phyloP scores from a whole-genome alignment of 2,329 filamentous ascomycete genomes.

The Colletotrichum magnum region DNA sequence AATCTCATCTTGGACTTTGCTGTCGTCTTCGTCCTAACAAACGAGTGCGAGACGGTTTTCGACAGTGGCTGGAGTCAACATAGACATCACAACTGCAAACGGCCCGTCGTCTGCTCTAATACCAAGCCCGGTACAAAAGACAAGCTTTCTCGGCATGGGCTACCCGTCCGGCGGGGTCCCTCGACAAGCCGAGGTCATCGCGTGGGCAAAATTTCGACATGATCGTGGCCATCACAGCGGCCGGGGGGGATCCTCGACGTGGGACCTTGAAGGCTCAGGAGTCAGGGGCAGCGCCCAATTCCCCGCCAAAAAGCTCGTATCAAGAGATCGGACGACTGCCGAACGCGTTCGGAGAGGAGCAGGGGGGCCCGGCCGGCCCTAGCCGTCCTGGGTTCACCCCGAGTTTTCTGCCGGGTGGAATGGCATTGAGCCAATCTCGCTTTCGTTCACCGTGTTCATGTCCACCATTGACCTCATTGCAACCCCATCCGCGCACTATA shows the following conservation, averaged over 20 bases:
- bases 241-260: constrained; percentile 11
- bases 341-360: neutral
- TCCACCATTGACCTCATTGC: constrained; percentile 20
- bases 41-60: too few relatives aligned
- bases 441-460: constrained; percentile 3
- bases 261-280: neutral
- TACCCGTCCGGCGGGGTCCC: neutral
- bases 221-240: neutral
- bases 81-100: neutral
- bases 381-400: neutral
- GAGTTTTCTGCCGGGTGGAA: too few relatives aligned
- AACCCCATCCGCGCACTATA: constrained; percentile 9
- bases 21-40: neutral
- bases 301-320: constrained; percentile 32
- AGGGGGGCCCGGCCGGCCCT: neutral
- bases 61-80: too few relatives aligned
- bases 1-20: constrained; percentile 3
- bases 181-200: neutral
- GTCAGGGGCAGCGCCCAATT: neutral
- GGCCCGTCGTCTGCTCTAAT: constrained; percentile 3
- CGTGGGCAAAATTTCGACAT: constrained; percentile 2
- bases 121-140: neutral
- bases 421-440: constrained; percentile 23
- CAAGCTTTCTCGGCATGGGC: constrained; percentile 28
- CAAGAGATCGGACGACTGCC: constrained; percentile 26